Conservation (phyloP, 129 eudicot genomes). For the Tagetes patula region DNA sequence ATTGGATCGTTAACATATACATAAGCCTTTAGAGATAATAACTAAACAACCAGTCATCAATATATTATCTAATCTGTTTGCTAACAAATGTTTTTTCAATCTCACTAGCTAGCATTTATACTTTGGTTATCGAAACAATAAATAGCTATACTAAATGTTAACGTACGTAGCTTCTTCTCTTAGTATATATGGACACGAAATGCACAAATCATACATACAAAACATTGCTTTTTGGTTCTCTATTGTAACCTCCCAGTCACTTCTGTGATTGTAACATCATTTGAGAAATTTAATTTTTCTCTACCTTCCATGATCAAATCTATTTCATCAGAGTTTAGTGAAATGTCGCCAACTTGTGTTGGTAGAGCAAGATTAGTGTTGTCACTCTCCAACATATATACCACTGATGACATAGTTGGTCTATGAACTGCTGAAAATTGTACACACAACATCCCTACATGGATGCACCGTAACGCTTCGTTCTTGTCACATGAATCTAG, state of each 20-base stretch:
- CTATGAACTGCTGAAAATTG: constrained; percentile 52
- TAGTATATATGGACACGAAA: not conserved
- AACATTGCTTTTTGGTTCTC: not conserved
- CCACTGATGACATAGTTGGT: constrained; percentile 65
- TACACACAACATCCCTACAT: constrained; percentile 62
- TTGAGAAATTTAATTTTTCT: constrained; percentile 39
- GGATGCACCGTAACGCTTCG: constrained; percentile 57
- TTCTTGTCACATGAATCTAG: constrained; percentile 22
- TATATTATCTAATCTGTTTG: not conserved
- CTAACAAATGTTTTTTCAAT: not conserved
- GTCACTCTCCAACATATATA: constrained; percentile 68
- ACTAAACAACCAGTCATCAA: not conserved
- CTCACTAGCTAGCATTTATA: not conserved
- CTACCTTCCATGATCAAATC: constrained; percentile 35
- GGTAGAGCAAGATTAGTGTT: constrained; percentile 52
- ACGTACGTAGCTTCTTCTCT: constrained; percentile 1
- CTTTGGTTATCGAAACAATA: not conserved
- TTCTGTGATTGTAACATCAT: constrained; percentile 46
- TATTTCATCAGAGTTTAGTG: constrained; percentile 41
- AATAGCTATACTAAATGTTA: not conserved
- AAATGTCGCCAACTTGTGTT: constrained; percentile 39
- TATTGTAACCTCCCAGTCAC: constrained; percentile 31
- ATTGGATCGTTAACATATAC: too few species aligned
- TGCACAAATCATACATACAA: constrained; percentile 9
- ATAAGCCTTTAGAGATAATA: not conserved